Evolutionary conservation across 176 grass and related monocot genomes (phyloP).

Genomic region (Sorghum bicolor): Sorghum_bicolor_NCBIv3 NC_012872.2:16334001-16334500

Average conservation of each 20-base stretch:
- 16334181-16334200: slow-evolving; percentile 47
- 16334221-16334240: slow-evolving; percentile 90
- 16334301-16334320: slow-evolving; percentile 87
- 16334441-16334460: slow-evolving; percentile 60
- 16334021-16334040: slow-evolving; percentile 69
- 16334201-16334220: slow-evolving; percentile 77
- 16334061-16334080: neutral
- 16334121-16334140: slow-evolving; percentile 89
- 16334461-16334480: slow-evolving; percentile 71
- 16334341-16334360: slow-evolving; percentile 66
- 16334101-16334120: neutral
- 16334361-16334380: slow-evolving; percentile 53
- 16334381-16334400: slow-evolving; percentile 70
- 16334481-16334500: slow-evolving; percentile 55
- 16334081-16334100: neutral
- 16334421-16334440: slow-evolving; percentile 74
- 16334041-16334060: neutral
- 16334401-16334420: slow-evolving; percentile 16
- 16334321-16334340: slow-evolving; percentile 50
- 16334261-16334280: slow-evolving; percentile 57
- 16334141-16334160: slow-evolving; percentile 58
- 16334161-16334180: slow-evolving; percentile 68
- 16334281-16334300: slow-evolving; percentile 79
- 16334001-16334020: slow-evolving; percentile 64
- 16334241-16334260: slow-evolving; percentile 46